These are phyloP conservation scores for Pleurotus sapidus DNA, from an alignment of 768 basidiomycete species.

Conservation along the genomic window DNA sequence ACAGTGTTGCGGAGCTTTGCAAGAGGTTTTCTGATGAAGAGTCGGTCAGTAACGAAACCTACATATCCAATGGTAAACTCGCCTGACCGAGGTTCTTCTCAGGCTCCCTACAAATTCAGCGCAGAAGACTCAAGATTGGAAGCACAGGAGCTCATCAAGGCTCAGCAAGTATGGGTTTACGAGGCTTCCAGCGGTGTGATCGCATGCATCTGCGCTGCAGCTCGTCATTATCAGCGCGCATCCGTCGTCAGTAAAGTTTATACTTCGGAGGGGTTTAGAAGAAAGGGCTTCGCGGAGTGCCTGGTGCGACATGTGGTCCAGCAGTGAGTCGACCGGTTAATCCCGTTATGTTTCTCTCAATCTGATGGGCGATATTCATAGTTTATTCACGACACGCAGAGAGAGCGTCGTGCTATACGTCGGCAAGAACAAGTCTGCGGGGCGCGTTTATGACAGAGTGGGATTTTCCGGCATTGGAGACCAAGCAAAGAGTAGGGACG, in stretches of 20 bases:
- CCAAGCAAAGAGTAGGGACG: slow-evolving; percentile 20
- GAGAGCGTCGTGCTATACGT: slow-evolving; percentile 54
- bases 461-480: slow-evolving; percentile 48
- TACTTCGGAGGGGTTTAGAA: slow-evolving; percentile 42
- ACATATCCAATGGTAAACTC: neutral
- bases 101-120: slow-evolving; percentile 45
- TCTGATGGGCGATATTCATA: slow-evolving; percentile 14
- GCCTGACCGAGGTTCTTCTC: neutral
- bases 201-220: slow-evolving; percentile 52
- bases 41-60: slow-evolving; percentile 35
- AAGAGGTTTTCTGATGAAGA: slow-evolving; percentile 46
- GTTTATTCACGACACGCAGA: slow-evolving; percentile 41
- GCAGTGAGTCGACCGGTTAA: slow-evolving; percentile 26
- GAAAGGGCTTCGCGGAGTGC: slow-evolving; percentile 47
- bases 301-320: slow-evolving; percentile 46
- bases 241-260: slow-evolving; percentile 60
- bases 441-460: slow-evolving; percentile 50
- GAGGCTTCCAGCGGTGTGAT: slow-evolving; percentile 33
- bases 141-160: slow-evolving; percentile 43
- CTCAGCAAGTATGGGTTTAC: slow-evolving; percentile 52
- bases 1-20: slow-evolving; percentile 39
- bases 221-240: slow-evolving; percentile 46
- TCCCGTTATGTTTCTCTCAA: slow-evolving; percentile 11
- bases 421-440: slow-evolving; percentile 45
- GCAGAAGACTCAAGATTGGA: slow-evolving; percentile 37